Percentiles rank a stretch among this genome's conserved stretches.
phyloP scores from a whole-genome alignment of 2,329 filamentous ascomycete species.

The Calonectria multiphialidica region DNA sequence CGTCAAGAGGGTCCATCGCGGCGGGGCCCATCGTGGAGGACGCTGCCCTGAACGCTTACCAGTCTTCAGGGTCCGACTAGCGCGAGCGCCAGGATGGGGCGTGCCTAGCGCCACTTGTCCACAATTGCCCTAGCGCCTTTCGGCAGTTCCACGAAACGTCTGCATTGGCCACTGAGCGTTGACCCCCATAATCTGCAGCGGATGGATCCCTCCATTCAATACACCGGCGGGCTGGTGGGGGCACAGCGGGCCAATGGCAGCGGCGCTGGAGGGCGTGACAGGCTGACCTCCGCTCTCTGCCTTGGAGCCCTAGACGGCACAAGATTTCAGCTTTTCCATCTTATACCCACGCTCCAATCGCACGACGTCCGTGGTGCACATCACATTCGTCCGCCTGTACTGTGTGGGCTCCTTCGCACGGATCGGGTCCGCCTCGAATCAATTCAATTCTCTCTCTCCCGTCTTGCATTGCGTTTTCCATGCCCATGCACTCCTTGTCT shows the following conservation, averaged over 20 bases:
- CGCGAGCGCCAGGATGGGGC: neutral
- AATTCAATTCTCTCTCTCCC: neutral
- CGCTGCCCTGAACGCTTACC: slow-evolving; percentile 10
- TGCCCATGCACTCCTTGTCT: neutral
- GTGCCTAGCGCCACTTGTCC: neutral
- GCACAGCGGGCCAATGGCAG: neutral
- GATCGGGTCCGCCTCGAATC: neutral
- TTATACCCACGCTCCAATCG: slow-evolving; percentile 4
- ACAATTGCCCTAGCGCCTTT: neutral
- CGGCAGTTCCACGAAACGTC: slow-evolving; percentile 7
- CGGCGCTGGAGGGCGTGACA: neutral
- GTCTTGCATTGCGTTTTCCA: neutral
- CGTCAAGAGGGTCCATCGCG: neutral
- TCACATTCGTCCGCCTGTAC: neutral
- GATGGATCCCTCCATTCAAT: neutral
- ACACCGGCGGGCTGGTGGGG: neutral
- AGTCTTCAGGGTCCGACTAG: slow-evolving; percentile 14
- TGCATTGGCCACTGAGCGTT: neutral
- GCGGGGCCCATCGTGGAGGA: neutral
- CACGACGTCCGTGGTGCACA: neutral
- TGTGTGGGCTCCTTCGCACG: neutral
- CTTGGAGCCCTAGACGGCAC: slow-evolving; percentile 7
- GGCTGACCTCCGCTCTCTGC: neutral
- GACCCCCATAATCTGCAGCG: slow-evolving; percentile 11
- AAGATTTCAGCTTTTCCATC: slow-evolving; percentile 13